These are phyloP conservation scores for Coniophora puteana DNA, from an alignment of 1,284 basidiomycete genomes.

Conservation along the genomic window DNA sequence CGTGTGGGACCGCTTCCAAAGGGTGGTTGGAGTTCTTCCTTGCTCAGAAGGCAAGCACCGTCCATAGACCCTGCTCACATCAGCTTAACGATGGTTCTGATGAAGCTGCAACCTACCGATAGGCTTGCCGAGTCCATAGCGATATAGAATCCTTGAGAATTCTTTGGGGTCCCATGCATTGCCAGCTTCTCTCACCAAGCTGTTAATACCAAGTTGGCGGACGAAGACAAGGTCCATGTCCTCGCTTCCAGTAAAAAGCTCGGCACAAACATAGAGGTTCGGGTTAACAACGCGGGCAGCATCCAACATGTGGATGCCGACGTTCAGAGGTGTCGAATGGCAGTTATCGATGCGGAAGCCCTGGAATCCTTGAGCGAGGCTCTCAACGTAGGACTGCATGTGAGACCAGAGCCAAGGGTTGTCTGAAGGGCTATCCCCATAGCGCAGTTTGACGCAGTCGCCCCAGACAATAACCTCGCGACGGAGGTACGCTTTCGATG, in stretches of 20 bases:
- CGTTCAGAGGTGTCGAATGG: slow-evolving; percentile 94
- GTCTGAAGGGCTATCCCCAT: slow-evolving; percentile 72
- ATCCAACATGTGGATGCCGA: slow-evolving; percentile 91
- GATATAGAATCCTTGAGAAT: slow-evolving; percentile 79
- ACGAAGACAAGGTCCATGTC: slow-evolving; percentile 93
- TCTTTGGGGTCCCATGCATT: slow-evolving; percentile 90
- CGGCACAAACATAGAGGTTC: slow-evolving; percentile 93
- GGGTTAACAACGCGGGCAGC: slow-evolving; percentile 87
- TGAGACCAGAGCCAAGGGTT: slow-evolving; percentile 96
- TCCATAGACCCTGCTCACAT: slow-evolving; percentile 82
- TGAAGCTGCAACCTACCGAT: slow-evolving; percentile 54
- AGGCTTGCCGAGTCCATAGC: slow-evolving; percentile 87
- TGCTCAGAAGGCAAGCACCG: slow-evolving; percentile 71
- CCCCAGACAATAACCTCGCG: slow-evolving; percentile 97
- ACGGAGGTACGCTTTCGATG: slow-evolving; percentile 94
- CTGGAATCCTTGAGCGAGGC: slow-evolving; percentile 81
- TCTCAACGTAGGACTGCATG: slow-evolving; percentile 85
- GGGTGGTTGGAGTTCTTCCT: slow-evolving; percentile 73
- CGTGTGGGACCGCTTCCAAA: slow-evolving; percentile 77
- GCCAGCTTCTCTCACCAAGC: slow-evolving; percentile 87
- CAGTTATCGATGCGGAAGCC: slow-evolving; percentile 98
- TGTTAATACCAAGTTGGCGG: slow-evolving; percentile 87
- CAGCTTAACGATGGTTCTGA: background rate
- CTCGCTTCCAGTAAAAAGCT: slow-evolving; percentile 95
- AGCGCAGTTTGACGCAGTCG: slow-evolving; percentile 97